Evolutionary conservation across 768 basidiomycete species (phyloP).

Genomic region (Tulasnella sp.): DNA sequence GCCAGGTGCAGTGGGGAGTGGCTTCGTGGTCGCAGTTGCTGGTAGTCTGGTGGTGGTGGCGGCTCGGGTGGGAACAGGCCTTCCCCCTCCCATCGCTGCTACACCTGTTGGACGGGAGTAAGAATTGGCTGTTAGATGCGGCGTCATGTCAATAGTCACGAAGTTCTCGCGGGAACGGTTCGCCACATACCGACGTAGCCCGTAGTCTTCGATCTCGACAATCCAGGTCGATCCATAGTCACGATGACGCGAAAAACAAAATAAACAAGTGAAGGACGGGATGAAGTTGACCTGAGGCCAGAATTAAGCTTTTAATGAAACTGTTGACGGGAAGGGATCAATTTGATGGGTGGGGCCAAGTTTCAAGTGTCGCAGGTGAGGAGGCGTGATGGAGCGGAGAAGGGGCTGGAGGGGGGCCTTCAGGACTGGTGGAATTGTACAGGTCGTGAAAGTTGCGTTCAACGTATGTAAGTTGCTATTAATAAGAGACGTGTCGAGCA

Average conservation of each 20-base stretch:
- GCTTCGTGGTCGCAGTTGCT: not conserved
- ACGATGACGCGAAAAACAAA: too few species aligned
- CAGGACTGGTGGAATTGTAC: too few species aligned
- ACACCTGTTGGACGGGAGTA: not conserved
- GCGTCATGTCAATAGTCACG: not conserved
- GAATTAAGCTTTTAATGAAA: too few species aligned
- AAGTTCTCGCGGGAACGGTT: not conserved
- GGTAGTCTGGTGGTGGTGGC: not conserved
- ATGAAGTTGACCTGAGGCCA: too few species aligned
- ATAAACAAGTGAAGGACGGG: too few species aligned
- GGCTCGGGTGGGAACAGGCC: too few species aligned
- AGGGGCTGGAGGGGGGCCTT: not conserved
- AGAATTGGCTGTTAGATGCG: not conserved
- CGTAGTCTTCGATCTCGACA: slow-evolving; percentile 8
- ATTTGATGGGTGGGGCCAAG: too few species aligned
- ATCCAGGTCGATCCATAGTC: not conserved
- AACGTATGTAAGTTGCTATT: too few species aligned
- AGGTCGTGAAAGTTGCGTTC: too few species aligned
- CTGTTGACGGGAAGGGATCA: too few species aligned
- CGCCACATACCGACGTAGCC: not conserved
- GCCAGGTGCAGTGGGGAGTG: not conserved
- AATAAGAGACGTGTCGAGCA: too few species aligned
- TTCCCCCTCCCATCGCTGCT: too few species aligned
- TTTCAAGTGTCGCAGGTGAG: not conserved
- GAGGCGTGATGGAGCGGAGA: not conserved